These are phyloP conservation scores for Endogone sp. DNA, from an alignment of 192 early-diverging fungal species.

Conservation along the genomic window DNA sequence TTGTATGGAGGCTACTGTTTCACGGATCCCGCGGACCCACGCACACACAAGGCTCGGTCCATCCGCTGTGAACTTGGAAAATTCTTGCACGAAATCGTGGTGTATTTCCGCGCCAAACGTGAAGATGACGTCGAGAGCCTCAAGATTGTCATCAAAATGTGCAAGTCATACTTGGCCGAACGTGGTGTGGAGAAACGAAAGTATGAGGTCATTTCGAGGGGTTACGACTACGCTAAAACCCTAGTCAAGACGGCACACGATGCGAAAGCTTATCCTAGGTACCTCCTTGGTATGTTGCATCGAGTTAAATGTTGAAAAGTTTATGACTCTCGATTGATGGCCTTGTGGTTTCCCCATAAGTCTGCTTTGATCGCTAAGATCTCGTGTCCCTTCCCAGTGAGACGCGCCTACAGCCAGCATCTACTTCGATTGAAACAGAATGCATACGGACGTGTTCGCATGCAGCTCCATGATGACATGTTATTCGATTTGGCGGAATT, in stretches of 20 bases:
- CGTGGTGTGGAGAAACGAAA: constrained; percentile 48
- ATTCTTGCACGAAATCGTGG: constrained; percentile 46
- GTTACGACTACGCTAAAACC: constrained; percentile 51
- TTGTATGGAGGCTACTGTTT: constrained; percentile 69
- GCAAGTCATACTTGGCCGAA: constrained; percentile 43
- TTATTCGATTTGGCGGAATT: constrained; percentile 51
- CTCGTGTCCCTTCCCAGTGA: too few species aligned
- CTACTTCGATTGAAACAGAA: constrained; percentile 54
- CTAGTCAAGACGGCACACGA: constrained; percentile 35
- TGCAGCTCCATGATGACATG: constrained; percentile 45
- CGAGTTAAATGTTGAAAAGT: too few species aligned
- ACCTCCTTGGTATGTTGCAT: constrained; percentile 28
- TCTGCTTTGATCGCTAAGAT: too few species aligned
- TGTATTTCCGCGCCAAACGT: constrained; percentile 41
- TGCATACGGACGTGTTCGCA: constrained; percentile 36
- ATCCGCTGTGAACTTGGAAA: constrained; percentile 53
- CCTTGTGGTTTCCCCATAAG: too few species aligned
- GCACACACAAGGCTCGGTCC: constrained; percentile 36
- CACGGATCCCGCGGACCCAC: constrained; percentile 44
- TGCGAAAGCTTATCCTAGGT: constrained; percentile 52
- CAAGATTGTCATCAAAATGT: constrained; percentile 58
- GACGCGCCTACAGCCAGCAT: constrained; percentile 50
- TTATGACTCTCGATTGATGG: too few species aligned
- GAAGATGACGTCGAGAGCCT: constrained; percentile 80
- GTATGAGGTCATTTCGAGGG: constrained; percentile 43